Evolutionary conservation across 352 stramenopile genomes (phyloP).

Genomic region (Globisporangium alternatum): DNA sequence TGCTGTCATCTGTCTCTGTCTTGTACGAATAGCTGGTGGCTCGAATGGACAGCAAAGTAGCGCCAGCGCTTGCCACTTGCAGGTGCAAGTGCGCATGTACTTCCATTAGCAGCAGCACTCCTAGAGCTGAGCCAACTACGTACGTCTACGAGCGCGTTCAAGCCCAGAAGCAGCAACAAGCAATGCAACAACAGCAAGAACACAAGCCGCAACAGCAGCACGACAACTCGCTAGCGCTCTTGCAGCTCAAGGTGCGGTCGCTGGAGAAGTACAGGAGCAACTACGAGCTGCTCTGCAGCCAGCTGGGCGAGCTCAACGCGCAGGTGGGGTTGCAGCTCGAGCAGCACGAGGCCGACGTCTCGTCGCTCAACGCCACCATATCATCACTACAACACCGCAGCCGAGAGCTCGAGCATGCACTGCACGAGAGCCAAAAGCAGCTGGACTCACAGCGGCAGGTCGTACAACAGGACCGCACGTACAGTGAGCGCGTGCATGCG

Average conservation of each 20-base stretch:
- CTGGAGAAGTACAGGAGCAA: slow-evolving; percentile 75
- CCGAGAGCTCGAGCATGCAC: slow-evolving; percentile 25
- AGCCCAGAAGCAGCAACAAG: background rate
- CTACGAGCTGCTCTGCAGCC: slow-evolving; percentile 72
- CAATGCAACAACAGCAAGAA: background rate
- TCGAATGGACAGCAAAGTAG: slow-evolving; percentile 2
- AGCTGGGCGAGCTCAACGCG: slow-evolving; percentile 63
- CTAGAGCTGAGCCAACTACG: background rate
- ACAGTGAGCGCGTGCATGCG: slow-evolving; percentile 51
- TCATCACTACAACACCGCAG: slow-evolving; percentile 37
- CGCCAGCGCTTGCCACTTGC: background rate
- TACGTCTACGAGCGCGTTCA: too few relatives aligned
- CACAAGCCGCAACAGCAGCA: background rate
- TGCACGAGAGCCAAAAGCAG: slow-evolving; percentile 20
- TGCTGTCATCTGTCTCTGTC: background rate
- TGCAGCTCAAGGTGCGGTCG: slow-evolving; percentile 48
- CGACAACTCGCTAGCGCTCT: slow-evolving; percentile 3
- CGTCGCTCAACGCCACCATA: slow-evolving; percentile 40
- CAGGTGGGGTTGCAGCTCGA: slow-evolving; percentile 69
- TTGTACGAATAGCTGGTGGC: background rate
- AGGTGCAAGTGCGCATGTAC: background rate
- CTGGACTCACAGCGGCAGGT: slow-evolving; percentile 21
- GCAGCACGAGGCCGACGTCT: slow-evolving; percentile 64
- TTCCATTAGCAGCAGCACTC: background rate
- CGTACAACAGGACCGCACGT: slow-evolving; percentile 43